Conservation (phyloP, 2,329 filamentous ascomycete genomes). For the Seiridium unicorne region DNA sequence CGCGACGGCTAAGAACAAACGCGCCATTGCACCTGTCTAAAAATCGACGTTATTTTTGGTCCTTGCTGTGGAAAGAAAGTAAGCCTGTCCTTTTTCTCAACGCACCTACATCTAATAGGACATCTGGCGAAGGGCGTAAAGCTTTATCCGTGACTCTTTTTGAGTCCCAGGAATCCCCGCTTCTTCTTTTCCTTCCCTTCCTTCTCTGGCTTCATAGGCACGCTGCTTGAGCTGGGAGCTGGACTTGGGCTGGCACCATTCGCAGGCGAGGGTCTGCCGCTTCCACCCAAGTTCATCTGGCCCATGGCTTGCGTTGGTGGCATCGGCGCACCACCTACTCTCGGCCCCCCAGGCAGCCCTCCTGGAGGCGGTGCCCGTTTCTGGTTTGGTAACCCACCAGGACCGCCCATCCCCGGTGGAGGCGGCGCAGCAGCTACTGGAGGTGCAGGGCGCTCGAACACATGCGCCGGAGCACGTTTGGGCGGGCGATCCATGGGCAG, state of each 20-base stretch:
- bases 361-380: conserved; percentile 21
- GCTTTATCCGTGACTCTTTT: conserved; percentile 26
- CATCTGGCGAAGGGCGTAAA: neutral
- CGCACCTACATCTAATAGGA: too few relatives aligned
- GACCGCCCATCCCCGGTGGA: conserved; percentile 23
- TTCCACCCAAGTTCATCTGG: conserved; percentile 47
- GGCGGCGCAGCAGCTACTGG: conserved; percentile 32
- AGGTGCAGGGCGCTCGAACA: conserved; percentile 70
- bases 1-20: too few relatives aligned
- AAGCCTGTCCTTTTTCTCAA: too few relatives aligned
- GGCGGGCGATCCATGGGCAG: conserved; percentile 79
- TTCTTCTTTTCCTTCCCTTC: conserved; percentile 66
- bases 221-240: conserved; percentile 28
- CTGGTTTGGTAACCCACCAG: conserved; percentile 25
- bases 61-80: too few relatives aligned
- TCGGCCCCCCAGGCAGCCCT: conserved; percentile 35
- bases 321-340: conserved; percentile 18
- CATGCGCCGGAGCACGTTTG: conserved; percentile 78
- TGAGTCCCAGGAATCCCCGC: conserved; percentile 56
- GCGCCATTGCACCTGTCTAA: too few relatives aligned
- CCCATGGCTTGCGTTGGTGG: conserved; percentile 56
- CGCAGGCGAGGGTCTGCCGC: conserved; percentile 14
- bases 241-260: conserved; percentile 18
- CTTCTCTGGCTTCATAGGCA: conserved; percentile 47
- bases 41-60: too few relatives aligned